These are phyloP conservation scores for Trematosphaeria pertusa DNA, from an alignment of 2,329 filamentous ascomycete species.

Conservation along the genomic window DNA sequence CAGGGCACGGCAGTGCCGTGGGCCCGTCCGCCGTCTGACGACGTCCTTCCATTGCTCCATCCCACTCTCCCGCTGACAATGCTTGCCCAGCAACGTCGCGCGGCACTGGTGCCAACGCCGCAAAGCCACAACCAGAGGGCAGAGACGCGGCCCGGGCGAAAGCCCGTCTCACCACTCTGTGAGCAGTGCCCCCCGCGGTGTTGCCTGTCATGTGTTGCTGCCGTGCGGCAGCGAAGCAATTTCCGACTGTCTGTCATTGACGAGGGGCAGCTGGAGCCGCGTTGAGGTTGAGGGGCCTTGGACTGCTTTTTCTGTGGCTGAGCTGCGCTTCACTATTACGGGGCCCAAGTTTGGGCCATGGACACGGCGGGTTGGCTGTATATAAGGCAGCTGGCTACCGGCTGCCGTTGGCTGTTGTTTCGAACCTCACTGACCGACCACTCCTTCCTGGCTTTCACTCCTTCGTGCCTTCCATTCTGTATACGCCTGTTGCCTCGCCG, in stretches of 20 bases:
- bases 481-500: not conserved
- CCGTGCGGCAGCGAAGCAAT: slow-evolving; percentile 9
- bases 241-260: slow-evolving; percentile 6
- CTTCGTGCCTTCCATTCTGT: slow-evolving; percentile 5
- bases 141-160: not conserved
- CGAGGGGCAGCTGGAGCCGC: slow-evolving; percentile 2
- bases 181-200: no score
- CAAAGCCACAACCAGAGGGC: not conserved
- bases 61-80: slow-evolving; percentile 1
- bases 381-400: slow-evolving; percentile 24
- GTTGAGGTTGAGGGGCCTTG: not conserved
- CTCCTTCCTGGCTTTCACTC: slow-evolving; percentile 8
- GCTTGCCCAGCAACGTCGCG: not conserved
- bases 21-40: slow-evolving; percentile 2
- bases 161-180: no score
- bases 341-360: not conserved
- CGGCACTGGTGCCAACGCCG: not conserved
- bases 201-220: no score
- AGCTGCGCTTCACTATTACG: slow-evolving; percentile 12
- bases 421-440: slow-evolving; percentile 16
- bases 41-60: not conserved
- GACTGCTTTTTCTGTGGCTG: slow-evolving; percentile 16
- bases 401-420: slow-evolving; percentile 19
- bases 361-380: not conserved
- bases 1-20: slow-evolving; percentile 15